These are phyloP conservation scores for Macaranga tanarius DNA, from an alignment of 441 rosid species.

Conservation along the genomic window DNA sequence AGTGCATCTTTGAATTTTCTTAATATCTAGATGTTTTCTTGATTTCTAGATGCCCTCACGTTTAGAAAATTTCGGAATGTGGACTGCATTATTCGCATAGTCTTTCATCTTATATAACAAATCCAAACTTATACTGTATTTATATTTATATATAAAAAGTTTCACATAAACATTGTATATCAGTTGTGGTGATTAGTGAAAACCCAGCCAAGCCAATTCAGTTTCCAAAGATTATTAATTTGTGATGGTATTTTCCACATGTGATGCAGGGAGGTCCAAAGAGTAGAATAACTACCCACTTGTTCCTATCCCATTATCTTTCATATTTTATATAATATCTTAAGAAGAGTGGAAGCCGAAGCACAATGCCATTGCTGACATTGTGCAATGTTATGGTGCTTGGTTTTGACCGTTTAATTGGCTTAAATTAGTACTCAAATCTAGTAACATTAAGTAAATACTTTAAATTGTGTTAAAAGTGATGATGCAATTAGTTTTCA, in stretches of 20 bases:
- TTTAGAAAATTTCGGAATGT: neutral
- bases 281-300: no score
- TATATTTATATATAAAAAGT: no score
- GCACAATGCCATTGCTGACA: neutral
- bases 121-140: no score
- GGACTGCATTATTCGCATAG: neutral
- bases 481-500: neutral
- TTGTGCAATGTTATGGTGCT: neutral
- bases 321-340: neutral
- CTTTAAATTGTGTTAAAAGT: no score
- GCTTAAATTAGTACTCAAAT: no score
- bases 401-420: no score
- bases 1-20: slow-evolving; percentile 3
- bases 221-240: neutral
- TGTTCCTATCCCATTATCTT: neutral
- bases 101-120: no score
- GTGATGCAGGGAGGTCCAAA: no score
- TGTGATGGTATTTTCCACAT: no score
- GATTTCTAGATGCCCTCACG: neutral
- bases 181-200: neutral
- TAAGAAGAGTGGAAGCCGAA: neutral
- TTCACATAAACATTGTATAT: neutral
- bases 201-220: neutral
- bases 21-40: neutral
- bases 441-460: no score